Percentiles rank a stretch among this genome's conserved stretches.
Evolutionary conservation across 208 protist genomes (phyloP).

Genomic region (Histomonas meleagridis): DNA sequence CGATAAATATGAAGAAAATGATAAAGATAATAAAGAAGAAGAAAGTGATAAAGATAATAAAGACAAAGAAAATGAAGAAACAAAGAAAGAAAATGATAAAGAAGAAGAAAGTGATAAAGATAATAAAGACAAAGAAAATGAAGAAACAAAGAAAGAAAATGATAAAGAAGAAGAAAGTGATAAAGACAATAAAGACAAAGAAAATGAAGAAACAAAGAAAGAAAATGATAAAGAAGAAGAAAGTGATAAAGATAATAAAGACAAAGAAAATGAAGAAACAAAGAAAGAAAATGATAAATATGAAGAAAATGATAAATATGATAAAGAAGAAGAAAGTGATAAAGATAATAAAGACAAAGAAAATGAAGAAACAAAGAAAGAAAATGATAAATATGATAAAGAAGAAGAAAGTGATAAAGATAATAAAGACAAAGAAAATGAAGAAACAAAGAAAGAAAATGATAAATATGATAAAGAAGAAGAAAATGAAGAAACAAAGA

Average conservation of each 20-base stretch:
- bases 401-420: background rate
- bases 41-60: background rate
- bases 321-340: background rate
- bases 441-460: background rate
- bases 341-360: background rate
- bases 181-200: background rate
- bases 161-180: constrained; percentile 6
- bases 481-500: background rate
- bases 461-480: background rate
- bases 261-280: background rate
- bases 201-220: background rate
- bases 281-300: background rate
- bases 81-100: background rate
- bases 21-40: background rate
- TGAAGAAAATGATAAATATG: background rate
- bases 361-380: background rate
- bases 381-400: background rate
- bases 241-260: background rate
- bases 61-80: background rate
- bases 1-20: background rate
- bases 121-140: background rate
- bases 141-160: background rate
- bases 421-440: background rate
- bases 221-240: constrained; percentile 26
- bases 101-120: background rate